These are phyloP conservation scores for Nakazawaea ishiwadae DNA, from an alignment of 805 yeast genomes.

Conservation along the genomic window DNA sequence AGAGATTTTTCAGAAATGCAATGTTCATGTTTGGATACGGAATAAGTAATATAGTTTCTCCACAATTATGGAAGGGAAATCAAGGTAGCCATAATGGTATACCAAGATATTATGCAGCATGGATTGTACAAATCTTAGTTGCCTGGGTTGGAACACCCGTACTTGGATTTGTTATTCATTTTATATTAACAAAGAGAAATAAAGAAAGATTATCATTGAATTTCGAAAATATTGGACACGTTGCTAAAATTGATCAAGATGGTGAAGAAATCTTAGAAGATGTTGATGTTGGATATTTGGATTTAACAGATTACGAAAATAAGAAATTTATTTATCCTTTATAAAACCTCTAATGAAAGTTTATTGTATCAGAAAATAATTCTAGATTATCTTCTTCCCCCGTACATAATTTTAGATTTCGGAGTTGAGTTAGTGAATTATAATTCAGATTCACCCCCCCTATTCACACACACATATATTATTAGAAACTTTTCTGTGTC, in stretches of 20 bases:
- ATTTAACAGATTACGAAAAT: slow-evolving; percentile 51
- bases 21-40: slow-evolving; percentile 38
- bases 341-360: too few relatives aligned
- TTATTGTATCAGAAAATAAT: too few relatives aligned
- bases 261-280: slow-evolving; percentile 28
- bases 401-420: too few relatives aligned
- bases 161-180: slow-evolving; percentile 37
- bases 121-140: slow-evolving; percentile 55
- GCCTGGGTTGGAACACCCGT: slow-evolving; percentile 43
- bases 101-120: slow-evolving; percentile 41
- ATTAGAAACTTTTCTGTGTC: too few relatives aligned
- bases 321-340: slow-evolving; percentile 47
- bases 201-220: slow-evolving; percentile 26
- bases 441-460: too few relatives aligned
- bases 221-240: slow-evolving; percentile 18
- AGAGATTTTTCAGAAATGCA: slow-evolving; percentile 41
- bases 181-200: slow-evolving; percentile 41
- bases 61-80: slow-evolving; percentile 48
- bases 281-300: slow-evolving; percentile 37
- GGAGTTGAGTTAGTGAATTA: too few relatives aligned
- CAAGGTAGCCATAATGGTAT: slow-evolving; percentile 21
- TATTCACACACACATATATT: too few relatives aligned
- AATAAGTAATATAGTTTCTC: slow-evolving; percentile 47
- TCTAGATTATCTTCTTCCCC: too few relatives aligned
- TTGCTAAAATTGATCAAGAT: slow-evolving; percentile 23